Conservation (phyloP, 129 eudicot species). For the Lonicera japonica region DNA sequence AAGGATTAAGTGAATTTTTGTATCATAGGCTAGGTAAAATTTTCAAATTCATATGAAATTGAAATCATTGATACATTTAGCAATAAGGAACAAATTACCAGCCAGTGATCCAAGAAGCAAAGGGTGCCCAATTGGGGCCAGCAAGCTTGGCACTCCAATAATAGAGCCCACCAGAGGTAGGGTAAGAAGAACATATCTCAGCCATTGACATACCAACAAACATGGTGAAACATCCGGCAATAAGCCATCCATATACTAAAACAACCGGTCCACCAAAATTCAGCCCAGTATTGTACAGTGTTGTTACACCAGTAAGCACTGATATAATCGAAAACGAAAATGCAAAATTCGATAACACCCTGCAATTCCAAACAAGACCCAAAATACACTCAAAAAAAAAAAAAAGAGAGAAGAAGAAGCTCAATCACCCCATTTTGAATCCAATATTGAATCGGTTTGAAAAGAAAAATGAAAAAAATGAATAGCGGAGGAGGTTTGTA, state of each 20-base stretch:
- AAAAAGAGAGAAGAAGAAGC: too few relatives aligned
- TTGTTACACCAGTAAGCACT: constrained; percentile 87
- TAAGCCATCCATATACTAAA: constrained; percentile 77
- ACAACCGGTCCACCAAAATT: constrained; percentile 85
- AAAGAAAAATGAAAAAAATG: not conserved
- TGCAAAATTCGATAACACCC: constrained; percentile 94
- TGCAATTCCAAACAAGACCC: constrained; percentile 30
- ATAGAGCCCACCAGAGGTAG: constrained; percentile 97
- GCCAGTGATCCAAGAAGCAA: constrained; percentile 98
- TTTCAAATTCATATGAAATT: not conserved
- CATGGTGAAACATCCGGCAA: constrained; percentile 80
- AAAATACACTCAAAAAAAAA: not conserved
- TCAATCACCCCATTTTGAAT: not conserved
- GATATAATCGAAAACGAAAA: constrained; percentile 93
- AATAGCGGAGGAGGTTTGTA: not conserved
- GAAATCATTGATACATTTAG: not conserved
- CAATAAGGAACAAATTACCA: constrained; percentile 40
- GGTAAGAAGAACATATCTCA: constrained; percentile 94
- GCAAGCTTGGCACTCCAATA: constrained; percentile 99
- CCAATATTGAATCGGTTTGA: not conserved
- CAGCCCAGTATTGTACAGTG: constrained; percentile 74
- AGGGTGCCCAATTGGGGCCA: constrained; percentile 91
- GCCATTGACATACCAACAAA: constrained; percentile 96
- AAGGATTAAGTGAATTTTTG: too few relatives aligned
- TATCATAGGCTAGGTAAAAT: too few relatives aligned